Evolutionary conservation across 352 stramenopile species (phyloP), one percentile per base, ranked within the genome.

Genomic region (Peronospora destructor): DNA sequence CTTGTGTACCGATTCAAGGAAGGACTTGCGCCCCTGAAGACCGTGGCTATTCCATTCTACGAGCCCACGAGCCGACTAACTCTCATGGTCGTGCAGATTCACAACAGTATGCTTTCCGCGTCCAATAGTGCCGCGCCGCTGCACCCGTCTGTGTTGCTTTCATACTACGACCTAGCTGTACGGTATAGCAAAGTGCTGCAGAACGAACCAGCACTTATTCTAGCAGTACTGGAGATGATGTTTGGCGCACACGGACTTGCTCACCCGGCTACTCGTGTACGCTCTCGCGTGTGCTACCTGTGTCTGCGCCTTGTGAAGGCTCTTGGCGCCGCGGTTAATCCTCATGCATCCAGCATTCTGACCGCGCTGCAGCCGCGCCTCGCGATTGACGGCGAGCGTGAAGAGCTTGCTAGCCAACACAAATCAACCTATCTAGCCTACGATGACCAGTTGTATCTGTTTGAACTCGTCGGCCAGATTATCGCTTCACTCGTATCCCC

Each of bases 1-100:
- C 64, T 94, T 6, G 69, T 94, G 36, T 77, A 92, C 36, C 68
- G 72, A 21, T 94, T 92, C 56, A 89, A 87, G 49, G 84, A 94
- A 69, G 84, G 84, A 3, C 58, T 91, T 23, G 63, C 79, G 1
- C 60, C 75, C 6, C 56, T 80, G 16, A 89, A 91, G 43, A 58
- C 59, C 12, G 71, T 72, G 30, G 80, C 77, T 13, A 23, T 59
- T 41, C 70, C 64, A 14, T 85, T 84, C 45, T 68, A 89, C 42
- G 71, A 84, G 16, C 65, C 73, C 4, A 74, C 74, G 33, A 84
- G 78, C 26, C 64, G 72, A n/a, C 66, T 93, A 28, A 71, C 78
- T 2, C 60, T 68, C 4, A 84, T 91, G 61, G 64, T 84, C 16
- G 68, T 88, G 40, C 70, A 78, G 30, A 76, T 91, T 48, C 77